Conservation (phyloP, 257 asterid species). For the Primulina huaijiensis region DNA sequence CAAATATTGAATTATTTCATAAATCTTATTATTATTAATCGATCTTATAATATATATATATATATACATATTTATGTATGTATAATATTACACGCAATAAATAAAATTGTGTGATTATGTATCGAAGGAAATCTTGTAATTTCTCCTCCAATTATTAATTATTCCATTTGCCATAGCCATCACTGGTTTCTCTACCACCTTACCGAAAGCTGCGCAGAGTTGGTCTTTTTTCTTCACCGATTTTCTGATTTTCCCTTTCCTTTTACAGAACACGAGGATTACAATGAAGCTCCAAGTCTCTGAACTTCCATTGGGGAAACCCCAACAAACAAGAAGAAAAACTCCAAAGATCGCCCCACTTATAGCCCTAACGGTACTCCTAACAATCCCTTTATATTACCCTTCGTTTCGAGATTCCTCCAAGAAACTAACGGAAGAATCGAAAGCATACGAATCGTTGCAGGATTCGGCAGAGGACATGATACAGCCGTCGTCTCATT, state of each 20-base stretch:
- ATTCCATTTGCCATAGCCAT: not conserved
- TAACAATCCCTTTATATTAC: not conserved
- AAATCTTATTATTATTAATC: too few relatives aligned
- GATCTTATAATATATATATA: too few relatives aligned
- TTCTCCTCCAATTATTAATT: too few relatives aligned
- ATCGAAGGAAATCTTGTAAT: too few relatives aligned
- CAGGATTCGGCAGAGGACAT: not conserved
- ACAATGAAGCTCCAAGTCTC: slow-evolving; percentile 1
- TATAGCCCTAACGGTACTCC: not conserved
- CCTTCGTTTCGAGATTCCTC: not conserved
- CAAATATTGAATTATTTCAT: too few relatives aligned
- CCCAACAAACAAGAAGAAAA: not conserved
- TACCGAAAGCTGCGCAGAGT: not conserved
- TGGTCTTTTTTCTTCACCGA: not conserved
- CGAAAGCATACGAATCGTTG: not conserved
- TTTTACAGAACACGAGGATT: not conserved
- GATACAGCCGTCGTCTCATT: not conserved
- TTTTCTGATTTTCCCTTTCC: not conserved
- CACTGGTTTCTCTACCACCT: too few relatives aligned
- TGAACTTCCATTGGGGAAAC: slow-evolving; percentile 2
- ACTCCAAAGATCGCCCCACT: not conserved
- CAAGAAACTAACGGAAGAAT: not conserved
- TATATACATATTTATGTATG: too few relatives aligned
- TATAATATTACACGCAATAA: not conserved
- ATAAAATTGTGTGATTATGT: not conserved